Percentiles rank a stretch among this genome's conserved stretches.
Conservation (phyloP, 179 eudicot species). For the Beta macrorhiza region DNA sequence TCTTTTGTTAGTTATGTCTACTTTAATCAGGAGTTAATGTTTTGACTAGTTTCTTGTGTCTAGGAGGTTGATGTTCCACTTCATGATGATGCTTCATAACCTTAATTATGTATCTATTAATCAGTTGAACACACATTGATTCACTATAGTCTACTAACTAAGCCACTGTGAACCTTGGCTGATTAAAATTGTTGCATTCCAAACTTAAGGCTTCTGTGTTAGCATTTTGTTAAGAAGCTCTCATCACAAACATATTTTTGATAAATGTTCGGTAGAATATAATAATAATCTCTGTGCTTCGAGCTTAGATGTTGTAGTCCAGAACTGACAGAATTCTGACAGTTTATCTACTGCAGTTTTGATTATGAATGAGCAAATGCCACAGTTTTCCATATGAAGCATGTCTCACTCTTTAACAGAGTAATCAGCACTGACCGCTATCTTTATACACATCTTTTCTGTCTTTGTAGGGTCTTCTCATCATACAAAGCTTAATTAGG, state of each 20-base stretch:
- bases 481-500: conserved; percentile 1
- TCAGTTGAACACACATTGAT: not conserved
- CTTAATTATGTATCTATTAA: not conserved
- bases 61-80: not conserved
- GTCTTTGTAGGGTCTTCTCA: conserved; percentile 17
- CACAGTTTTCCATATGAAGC: not conserved
- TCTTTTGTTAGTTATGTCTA: conserved; percentile 2
- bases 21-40: not conserved
- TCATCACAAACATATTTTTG: not conserved
- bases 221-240: not conserved
- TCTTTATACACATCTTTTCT: not conserved
- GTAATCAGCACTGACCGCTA: not conserved
- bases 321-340: conserved; percentile 1
- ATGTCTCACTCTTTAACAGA: not conserved
- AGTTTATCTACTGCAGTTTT: not conserved
- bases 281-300: not conserved
- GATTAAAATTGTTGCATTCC: conserved; percentile 2
- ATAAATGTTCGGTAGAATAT: not conserved
- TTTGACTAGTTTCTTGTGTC: not conserved
- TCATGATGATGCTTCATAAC: not conserved
- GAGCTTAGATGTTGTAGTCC: not conserved
- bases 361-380: not conserved
- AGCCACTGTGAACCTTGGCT: not conserved
- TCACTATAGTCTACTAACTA: too few relatives aligned
- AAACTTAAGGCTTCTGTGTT: not conserved